Conservation (phyloP, 73 alveolate genomes). For the Breviolum minutum region DNA sequence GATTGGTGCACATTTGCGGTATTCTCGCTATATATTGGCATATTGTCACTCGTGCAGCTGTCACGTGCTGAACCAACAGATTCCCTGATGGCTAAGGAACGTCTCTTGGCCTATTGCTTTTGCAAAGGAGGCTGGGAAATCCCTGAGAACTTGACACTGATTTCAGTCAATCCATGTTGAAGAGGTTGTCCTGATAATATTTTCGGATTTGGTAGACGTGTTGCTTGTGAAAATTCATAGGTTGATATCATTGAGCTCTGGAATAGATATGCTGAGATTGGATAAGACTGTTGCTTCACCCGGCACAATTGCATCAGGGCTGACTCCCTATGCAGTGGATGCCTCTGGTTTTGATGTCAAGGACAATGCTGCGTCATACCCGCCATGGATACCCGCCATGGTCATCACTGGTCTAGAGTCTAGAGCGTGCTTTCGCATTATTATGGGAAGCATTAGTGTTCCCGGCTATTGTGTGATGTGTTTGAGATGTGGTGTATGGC, state of each 20-base stretch:
- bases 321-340: slow-evolving; percentile 74
- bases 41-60: too few relatives aligned
- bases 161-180: background rate
- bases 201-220: background rate
- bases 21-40: too few relatives aligned
- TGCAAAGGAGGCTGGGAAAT: slow-evolving; percentile 83
- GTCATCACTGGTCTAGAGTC: too few relatives aligned
- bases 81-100: slow-evolving; percentile 1
- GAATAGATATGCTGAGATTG: background rate
- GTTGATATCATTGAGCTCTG: too few relatives aligned
- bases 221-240: too few relatives aligned
- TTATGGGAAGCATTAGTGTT: too few relatives aligned
- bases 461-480: too few relatives aligned
- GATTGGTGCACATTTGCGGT: too few relatives aligned
- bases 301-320: background rate
- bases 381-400: too few relatives aligned
- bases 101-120: slow-evolving; percentile 76
- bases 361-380: background rate
- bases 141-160: background rate
- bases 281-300: background rate
- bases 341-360: slow-evolving; percentile 15
- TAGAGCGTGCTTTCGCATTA: too few relatives aligned
- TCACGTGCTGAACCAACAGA: background rate
- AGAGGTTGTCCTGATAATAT: background rate
- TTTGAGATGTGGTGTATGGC: too few relatives aligned